phyloP scores from a whole-genome alignment of 306 rosid genomes.

The Ormosia emarginata region DNA sequence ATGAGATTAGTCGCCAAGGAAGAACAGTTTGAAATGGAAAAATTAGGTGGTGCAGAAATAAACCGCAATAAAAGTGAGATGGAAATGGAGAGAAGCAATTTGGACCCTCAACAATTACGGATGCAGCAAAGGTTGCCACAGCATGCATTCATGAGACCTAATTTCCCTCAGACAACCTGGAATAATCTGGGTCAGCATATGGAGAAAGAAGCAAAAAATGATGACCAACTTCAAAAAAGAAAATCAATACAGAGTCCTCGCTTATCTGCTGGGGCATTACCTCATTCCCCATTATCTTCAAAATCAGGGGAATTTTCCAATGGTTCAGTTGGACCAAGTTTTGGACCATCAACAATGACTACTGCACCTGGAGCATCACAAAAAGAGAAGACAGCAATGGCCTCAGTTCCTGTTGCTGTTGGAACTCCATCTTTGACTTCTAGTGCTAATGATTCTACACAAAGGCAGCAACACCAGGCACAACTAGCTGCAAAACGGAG shows the following conservation, averaged over 20 bases:
- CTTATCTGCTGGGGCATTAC: slow-evolving; percentile 63
- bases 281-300: slow-evolving; percentile 80
- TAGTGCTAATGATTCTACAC: slow-evolving; percentile 73
- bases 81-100: slow-evolving; percentile 62
- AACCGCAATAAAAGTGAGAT: slow-evolving; percentile 55
- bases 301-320: slow-evolving; percentile 91
- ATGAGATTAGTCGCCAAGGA: slow-evolving; percentile 71
- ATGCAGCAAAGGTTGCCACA: slow-evolving; percentile 58
- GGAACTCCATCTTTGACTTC: slow-evolving; percentile 73
- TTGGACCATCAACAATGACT: slow-evolving; percentile 53
- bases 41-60: slow-evolving; percentile 61
- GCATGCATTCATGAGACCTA: slow-evolving; percentile 57
- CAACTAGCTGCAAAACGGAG: slow-evolving; percentile 68
- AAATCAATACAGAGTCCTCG: slow-evolving; percentile 85
- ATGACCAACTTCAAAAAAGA: slow-evolving; percentile 72
- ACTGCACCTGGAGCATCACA: slow-evolving; percentile 54
- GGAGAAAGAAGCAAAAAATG: slow-evolving; percentile 81
- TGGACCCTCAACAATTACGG: slow-evolving; percentile 70
- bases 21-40: slow-evolving; percentile 78
- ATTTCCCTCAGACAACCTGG: slow-evolving; percentile 75
- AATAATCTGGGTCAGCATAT: slow-evolving; percentile 63
- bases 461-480: slow-evolving; percentile 86
- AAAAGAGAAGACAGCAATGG: slow-evolving; percentile 68
- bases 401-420: slow-evolving; percentile 56
- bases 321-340: slow-evolving; percentile 81